A percentile compares a stretch with the other conserved stretches of the same genome.
Evolutionary conservation across 1,284 basidiomycete genomes (phyloP).

Genomic region (Tetrapyrgos nigripes): DNA sequence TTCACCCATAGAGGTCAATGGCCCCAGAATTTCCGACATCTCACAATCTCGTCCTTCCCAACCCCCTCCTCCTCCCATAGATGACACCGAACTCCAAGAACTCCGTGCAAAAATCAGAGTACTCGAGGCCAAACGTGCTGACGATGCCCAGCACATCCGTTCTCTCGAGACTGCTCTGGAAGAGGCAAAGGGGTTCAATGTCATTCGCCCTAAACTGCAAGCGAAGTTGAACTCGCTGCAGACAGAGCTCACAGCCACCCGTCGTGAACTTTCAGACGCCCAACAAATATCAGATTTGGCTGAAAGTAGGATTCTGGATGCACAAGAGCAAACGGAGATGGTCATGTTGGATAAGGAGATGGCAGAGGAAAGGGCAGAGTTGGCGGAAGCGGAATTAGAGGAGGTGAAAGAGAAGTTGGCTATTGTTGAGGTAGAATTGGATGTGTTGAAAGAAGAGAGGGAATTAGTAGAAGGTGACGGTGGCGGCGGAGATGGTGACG

Average conservation of each 20-base stretch:
- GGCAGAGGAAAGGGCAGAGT: constrained; percentile 92
- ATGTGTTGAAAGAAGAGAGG: constrained; percentile 67
- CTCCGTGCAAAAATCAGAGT: constrained; percentile 85
- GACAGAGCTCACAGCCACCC: constrained; percentile 74
- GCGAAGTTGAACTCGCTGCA: constrained; percentile 85
- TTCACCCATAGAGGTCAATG: background rate
- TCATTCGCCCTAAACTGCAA: constrained; percentile 87
- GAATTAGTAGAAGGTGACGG: constrained; percentile 33
- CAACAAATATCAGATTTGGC: constrained; percentile 64
- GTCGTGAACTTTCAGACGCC: constrained; percentile 71
- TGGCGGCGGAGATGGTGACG: constrained; percentile 31
- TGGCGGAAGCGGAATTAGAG: constrained; percentile 67
- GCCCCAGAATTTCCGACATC: constrained; percentile 18
- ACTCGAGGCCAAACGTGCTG: constrained; percentile 85
- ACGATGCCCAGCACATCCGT: constrained; percentile 85
- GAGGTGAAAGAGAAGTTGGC: constrained; percentile 67
- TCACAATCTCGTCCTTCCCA: constrained; percentile 26
- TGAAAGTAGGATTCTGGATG: constrained; percentile 69
- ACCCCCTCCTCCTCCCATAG: constrained; percentile 29
- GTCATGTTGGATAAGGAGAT: constrained; percentile 96
- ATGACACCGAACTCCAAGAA: constrained; percentile 79
- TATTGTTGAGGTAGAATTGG: constrained; percentile 81
- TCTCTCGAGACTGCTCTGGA: constrained; percentile 85
- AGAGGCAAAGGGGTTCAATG: constrained; percentile 87
- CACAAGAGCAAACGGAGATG: constrained; percentile 94